phyloP scores from a whole-genome alignment of 2,329 filamentous ascomycete genomes.

The Curvularia lunata region DNA sequence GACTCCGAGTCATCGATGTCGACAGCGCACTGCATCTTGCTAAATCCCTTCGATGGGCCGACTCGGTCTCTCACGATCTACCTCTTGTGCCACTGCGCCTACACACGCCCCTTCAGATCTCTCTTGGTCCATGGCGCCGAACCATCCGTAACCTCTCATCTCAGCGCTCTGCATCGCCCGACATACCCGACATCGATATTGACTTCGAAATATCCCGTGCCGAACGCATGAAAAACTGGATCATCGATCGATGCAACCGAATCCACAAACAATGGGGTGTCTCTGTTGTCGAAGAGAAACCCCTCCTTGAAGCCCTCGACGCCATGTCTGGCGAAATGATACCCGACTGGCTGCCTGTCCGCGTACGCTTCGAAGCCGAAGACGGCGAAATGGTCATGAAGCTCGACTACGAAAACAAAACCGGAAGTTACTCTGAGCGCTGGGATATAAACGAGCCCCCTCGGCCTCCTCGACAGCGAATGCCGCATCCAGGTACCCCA shows the following conservation, averaged over 20 bases:
- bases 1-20: constrained; percentile 24
- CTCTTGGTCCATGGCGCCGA: constrained; percentile 37
- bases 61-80: constrained; percentile 25
- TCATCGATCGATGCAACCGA: constrained; percentile 29
- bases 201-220: constrained; percentile 19
- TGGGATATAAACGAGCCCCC: constrained; percentile 18
- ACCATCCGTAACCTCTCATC: constrained; percentile 18
- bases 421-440: constrained; percentile 15
- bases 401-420: constrained; percentile 33
- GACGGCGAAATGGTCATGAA: constrained; percentile 41
- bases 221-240: constrained; percentile 32
- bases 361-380: constrained; percentile 36
- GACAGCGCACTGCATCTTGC: constrained; percentile 31
- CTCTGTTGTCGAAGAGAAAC: constrained; percentile 25
- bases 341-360: constrained; percentile 38
- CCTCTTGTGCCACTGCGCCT: constrained; percentile 38
- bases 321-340: constrained; percentile 36
- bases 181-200: neutral
- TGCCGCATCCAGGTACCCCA: neutral
- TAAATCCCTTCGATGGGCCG: constrained; percentile 32
- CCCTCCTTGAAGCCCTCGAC: constrained; percentile 30
- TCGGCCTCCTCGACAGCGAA: neutral
- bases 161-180: neutral
- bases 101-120: constrained; percentile 37
- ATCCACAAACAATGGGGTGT: constrained; percentile 36